Percentiles rank a stretch among this genome's conserved stretches.
These are phyloP conservation scores for Atkinsonella hypoxylon DNA, from an alignment of 2,329 filamentous ascomycete species.

Conservation along the genomic window DNA sequence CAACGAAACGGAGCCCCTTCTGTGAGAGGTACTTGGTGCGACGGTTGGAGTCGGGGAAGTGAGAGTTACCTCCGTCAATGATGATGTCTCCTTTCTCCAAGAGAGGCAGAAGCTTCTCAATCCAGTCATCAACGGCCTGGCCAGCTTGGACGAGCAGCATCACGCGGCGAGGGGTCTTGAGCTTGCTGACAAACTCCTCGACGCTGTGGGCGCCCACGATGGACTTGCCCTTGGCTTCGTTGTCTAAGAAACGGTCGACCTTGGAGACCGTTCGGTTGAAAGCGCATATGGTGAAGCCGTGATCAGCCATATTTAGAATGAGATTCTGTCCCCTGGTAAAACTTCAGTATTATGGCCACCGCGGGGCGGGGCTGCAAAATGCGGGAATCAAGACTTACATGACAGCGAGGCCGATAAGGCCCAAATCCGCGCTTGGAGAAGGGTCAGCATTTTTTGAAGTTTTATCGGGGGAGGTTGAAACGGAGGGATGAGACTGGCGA, in stretches of 20 bases:
- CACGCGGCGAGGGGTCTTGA: constrained; percentile 92
- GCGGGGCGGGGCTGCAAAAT: constrained; percentile 7
- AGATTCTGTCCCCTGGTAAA: constrained; percentile 60
- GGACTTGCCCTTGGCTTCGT: constrained; percentile 91
- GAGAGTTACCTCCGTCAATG: constrained; percentile 96
- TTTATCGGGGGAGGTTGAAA: constrained; percentile 13
- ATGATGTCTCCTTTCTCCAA: constrained; percentile 88
- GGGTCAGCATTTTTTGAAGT: constrained; percentile 41
- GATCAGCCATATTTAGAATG: constrained; percentile 80
- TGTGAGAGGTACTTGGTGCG: constrained; percentile 73
- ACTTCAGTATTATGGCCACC: not conserved
- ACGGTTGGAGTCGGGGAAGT: constrained; percentile 98
- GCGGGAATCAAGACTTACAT: constrained; percentile 45
- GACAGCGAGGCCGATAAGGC: constrained; percentile 85
- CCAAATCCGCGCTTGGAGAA: constrained; percentile 66
- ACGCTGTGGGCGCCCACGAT: constrained; percentile 87
- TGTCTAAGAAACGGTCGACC: constrained; percentile 86
- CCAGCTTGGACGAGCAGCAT: constrained; percentile 99
- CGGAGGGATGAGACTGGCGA: constrained; percentile 26
- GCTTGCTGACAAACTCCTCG: constrained; percentile 90
- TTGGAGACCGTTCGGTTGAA: constrained; percentile 99
- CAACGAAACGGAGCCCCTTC: constrained; percentile 94
- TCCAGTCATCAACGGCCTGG: constrained; percentile 97
- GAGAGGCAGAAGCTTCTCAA: constrained; percentile 80
- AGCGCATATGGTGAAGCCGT: constrained; percentile 92